A percentile compares a stretch with the other conserved stretches of the same genome.
phyloP scores from a whole-genome alignment of 257 asterid species.

The Datura wrightii region DNA sequence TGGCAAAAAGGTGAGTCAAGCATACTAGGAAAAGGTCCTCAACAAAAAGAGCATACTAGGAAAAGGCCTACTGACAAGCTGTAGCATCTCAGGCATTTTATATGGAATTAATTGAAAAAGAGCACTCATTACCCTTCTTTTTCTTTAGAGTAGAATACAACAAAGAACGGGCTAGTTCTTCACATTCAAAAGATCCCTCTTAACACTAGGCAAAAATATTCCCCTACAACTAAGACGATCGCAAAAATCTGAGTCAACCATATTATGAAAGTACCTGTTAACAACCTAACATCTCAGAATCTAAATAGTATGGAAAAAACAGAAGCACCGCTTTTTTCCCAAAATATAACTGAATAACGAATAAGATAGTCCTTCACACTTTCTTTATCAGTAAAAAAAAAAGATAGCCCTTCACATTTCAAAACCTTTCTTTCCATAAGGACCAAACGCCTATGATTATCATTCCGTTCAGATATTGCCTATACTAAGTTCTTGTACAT shows the following conservation, averaged over 20 bases:
- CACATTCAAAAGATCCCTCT: no score
- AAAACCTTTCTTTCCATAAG: neutral
- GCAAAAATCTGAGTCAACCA: neutral
- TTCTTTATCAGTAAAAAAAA: neutral
- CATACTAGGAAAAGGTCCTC: no score
- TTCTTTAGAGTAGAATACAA: no score
- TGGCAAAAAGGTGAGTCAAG: no score
- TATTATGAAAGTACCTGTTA: neutral
- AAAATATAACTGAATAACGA: neutral
- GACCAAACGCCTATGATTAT: constrained; percentile 12
- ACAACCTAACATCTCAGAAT: neutral
- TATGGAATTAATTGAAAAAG: no score
- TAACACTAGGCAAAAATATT: no score
- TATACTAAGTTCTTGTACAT: neutral
- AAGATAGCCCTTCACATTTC: neutral
- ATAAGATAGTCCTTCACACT: neutral
- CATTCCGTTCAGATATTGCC: constrained; percentile 21
- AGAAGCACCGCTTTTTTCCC: neutral
- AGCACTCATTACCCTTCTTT: no score
- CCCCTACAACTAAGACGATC: no score
- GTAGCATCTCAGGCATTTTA: no score
- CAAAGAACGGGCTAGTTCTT: no score
- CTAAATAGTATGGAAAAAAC: neutral
- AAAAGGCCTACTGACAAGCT: no score
- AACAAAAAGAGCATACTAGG: no score